Evolutionary conservation across 495 filamentous ascomycete genomes (phyloP).

Genomic region (Articulospora tetracladia): DNA sequence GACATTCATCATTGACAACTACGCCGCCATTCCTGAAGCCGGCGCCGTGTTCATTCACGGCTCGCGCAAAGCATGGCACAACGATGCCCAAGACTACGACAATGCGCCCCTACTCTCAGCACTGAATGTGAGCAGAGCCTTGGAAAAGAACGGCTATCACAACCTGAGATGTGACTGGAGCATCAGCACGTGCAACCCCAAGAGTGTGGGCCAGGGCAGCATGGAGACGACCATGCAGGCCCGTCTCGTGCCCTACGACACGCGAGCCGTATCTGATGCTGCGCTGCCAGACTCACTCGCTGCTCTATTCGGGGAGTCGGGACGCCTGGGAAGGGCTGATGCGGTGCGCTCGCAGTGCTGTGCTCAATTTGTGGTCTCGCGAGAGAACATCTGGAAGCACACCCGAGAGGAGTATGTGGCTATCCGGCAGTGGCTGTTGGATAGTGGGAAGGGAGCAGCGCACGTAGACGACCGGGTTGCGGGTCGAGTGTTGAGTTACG

Average conservation of each 20-base stretch:
- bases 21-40: slow-evolving; percentile 41
- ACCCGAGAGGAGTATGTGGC: slow-evolving; percentile 57
- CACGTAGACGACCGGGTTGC: slow-evolving; percentile 59
- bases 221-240: slow-evolving; percentile 45
- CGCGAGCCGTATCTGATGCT: slow-evolving; percentile 26
- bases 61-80: slow-evolving; percentile 41
- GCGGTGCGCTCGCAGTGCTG: slow-evolving; percentile 48
- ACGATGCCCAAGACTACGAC: slow-evolving; percentile 32
- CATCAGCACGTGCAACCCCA: slow-evolving; percentile 11
- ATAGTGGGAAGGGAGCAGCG: slow-evolving; percentile 36
- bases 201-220: slow-evolving; percentile 11
- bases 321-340: neutral
- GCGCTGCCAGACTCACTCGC: slow-evolving; percentile 48
- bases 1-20: slow-evolving; percentile 51
- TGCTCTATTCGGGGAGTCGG: slow-evolving; percentile 28
- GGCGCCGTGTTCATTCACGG: slow-evolving; percentile 42
- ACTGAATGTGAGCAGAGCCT: slow-evolving; percentile 6
- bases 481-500: slow-evolving; percentile 72
- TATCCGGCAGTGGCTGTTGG: slow-evolving; percentile 66
- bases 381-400: slow-evolving; percentile 50
- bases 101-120: slow-evolving; percentile 10
- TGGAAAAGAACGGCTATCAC: slow-evolving; percentile 23
- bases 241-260: slow-evolving; percentile 39
- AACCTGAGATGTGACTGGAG: slow-evolving; percentile 43
- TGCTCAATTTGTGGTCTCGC: slow-evolving; percentile 65